phyloP scores from a whole-genome alignment of 352 stramenopile genomes.

The Pythium aphanidermatum region DNA sequence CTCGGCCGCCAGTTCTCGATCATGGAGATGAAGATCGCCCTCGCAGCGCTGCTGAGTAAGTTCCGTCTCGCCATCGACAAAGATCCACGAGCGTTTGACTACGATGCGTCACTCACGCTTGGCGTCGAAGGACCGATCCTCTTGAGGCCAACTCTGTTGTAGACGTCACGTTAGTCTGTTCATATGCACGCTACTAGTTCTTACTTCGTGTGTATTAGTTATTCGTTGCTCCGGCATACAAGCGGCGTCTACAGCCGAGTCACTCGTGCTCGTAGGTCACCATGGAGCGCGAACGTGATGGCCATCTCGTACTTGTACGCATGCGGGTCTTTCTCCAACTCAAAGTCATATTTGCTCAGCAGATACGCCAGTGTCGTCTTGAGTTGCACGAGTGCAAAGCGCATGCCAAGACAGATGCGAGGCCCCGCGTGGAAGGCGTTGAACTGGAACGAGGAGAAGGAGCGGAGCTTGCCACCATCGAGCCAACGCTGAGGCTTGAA shows the following conservation, averaged over 20 bases:
- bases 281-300: slow-evolving; percentile 1
- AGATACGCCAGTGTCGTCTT: slow-evolving; percentile 22
- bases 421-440: slow-evolving; percentile 37
- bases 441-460: slow-evolving; percentile 33
- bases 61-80: slow-evolving; percentile 26
- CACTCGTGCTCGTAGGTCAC: slow-evolving; percentile 1
- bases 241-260: not conserved
- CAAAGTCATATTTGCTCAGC: slow-evolving; percentile 18
- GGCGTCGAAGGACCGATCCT: slow-evolving; percentile 28
- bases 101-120: slow-evolving; percentile 34
- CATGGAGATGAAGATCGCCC: slow-evolving; percentile 53
- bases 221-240: no score
- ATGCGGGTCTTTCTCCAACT: slow-evolving; percentile 4
- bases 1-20: slow-evolving; percentile 52
- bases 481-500: slow-evolving; percentile 33
- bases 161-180: no score
- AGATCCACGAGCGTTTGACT: slow-evolving; percentile 30
- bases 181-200: no score
- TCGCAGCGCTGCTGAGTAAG: slow-evolving; percentile 35
- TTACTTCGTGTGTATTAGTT: no score
- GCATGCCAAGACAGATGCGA: slow-evolving; percentile 34
- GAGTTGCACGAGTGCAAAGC: slow-evolving; percentile 30
- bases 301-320: slow-evolving; percentile 15
- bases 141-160: no score
- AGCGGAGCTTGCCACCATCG: slow-evolving; percentile 9